Evolutionary conservation across 805 yeast species (phyloP).

Genomic region (Zygotorulaspora sp.): DNA sequence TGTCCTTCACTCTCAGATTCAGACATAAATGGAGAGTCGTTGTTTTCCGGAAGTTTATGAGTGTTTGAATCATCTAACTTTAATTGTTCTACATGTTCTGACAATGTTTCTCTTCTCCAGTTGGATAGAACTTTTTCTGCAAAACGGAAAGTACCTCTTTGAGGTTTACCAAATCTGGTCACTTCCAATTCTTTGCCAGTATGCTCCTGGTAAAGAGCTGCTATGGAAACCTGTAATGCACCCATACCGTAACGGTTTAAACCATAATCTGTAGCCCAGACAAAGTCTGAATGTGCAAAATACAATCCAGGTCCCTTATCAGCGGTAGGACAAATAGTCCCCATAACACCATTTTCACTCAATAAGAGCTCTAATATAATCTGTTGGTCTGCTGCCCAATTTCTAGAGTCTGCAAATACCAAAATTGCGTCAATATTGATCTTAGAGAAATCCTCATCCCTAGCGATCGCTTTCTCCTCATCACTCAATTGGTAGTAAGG

Average conservation of each 20-base stretch:
- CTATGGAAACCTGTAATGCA: conserved; percentile 82
- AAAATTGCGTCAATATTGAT: conserved; percentile 71
- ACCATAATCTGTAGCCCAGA: conserved; percentile 87
- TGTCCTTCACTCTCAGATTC: conserved; percentile 30
- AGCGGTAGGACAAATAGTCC: conserved; percentile 64
- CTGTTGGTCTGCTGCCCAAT: conserved; percentile 92
- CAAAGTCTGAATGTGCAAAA: conserved; percentile 88
- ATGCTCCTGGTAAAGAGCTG: conserved; percentile 77
- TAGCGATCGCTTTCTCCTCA: conserved; percentile 55
- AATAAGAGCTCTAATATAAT: conserved; percentile 76
- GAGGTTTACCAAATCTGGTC: conserved; percentile 86
- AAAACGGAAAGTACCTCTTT: conserved; percentile 76
- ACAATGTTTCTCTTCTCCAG: conserved; percentile 77
- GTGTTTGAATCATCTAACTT: conserved; percentile 38
- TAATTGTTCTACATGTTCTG: conserved; percentile 61
- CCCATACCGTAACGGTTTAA: conserved; percentile 91
- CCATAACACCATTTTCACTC: conserved; percentile 77
- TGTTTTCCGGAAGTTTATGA: conserved; percentile 35
- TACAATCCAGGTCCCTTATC: conserved; percentile 79
- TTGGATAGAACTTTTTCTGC: conserved; percentile 70
- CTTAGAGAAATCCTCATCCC: conserved; percentile 59
- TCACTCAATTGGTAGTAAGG: conserved; percentile 78
- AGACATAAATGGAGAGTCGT: conserved; percentile 15
- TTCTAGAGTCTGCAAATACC: conserved; percentile 88
- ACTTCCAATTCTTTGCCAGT: conserved; percentile 78